phyloP scores from a whole-genome alignment of 2,329 filamentous ascomycete species.

The Nigrospora sphaerica region DNA sequence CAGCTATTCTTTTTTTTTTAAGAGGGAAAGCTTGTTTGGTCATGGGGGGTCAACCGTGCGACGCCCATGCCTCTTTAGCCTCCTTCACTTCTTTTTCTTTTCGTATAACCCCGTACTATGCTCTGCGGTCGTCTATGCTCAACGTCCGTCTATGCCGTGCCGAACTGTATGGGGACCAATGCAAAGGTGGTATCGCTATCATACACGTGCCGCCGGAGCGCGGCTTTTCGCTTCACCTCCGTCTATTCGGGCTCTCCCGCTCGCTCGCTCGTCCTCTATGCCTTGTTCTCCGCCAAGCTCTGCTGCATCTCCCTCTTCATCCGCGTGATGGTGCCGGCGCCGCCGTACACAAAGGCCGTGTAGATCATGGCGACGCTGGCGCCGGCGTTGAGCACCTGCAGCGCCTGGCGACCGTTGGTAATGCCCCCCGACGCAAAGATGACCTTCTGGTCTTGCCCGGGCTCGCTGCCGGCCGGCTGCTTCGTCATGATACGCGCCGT shows the following conservation, averaged over 20 bases:
- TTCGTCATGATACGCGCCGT: constrained; percentile 1
- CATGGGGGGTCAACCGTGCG: too few relatives aligned
- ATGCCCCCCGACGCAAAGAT: constrained; percentile 94
- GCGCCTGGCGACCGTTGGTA: constrained; percentile 77
- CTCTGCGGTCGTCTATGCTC: too few relatives aligned
- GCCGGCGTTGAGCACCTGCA: constrained; percentile 77
- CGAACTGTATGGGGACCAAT: neutral
- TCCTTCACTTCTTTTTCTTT: too few relatives aligned
- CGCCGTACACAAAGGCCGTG: constrained; percentile 63
- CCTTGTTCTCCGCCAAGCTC: constrained; percentile 16
- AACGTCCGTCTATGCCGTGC: too few relatives aligned
- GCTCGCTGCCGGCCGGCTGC: constrained; percentile 2
- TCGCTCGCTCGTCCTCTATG: constrained; percentile 1
- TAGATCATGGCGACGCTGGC: constrained; percentile 90
- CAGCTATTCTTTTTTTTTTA: too few relatives aligned
- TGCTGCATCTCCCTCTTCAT: constrained; percentile 58
- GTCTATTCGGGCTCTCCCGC: neutral
- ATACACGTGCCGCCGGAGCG: neutral
- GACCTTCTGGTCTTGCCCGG: constrained; percentile 52
- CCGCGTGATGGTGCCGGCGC: constrained; percentile 55
- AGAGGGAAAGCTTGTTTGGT: too few relatives aligned
- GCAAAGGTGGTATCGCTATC: neutral
- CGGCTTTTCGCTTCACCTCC: neutral
- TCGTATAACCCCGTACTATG: too few relatives aligned
- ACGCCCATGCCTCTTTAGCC: too few relatives aligned